Evolutionary conservation across 805 yeast species (phyloP), one percentile per base, ranked within the genome.

Genomic region (Zygosaccharomyces rouxii): DNA sequence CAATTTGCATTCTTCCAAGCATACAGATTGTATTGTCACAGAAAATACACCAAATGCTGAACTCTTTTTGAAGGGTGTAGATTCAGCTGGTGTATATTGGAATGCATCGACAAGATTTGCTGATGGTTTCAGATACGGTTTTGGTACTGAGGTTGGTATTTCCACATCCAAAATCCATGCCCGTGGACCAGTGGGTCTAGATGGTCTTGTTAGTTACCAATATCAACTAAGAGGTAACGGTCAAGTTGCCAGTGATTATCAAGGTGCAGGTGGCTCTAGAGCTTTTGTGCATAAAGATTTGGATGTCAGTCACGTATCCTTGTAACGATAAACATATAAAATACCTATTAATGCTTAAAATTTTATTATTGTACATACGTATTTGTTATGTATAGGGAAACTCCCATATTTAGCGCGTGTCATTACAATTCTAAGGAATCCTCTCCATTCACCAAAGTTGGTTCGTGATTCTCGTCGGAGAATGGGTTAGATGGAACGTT

Each of bases 141-240:
- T 95, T 65, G 99, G 99, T 46, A 85, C 99, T 5, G 99, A 94
- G 68, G 99, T 94, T 14, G 99, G 99, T 30, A 92, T 94, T 51
- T 85, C 96, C 42, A 94, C 99, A 39, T 90, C 92, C 64, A 94
- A 94, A 68, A 89, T 94, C 53, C 99, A 94, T 66, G 96, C 99
- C 7, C 79, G 99, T 61, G 99, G 99, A 2, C 99, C 99, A 13
- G 98, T 94, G 29, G 99, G 99, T 2, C 75, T 94, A 28, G 99
- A 94, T 64, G 99, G 99, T 1, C 75, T 94, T 56, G 95, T 92
- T 65, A 87, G 95, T 58, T 94, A 94, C 68, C 98, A 94, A 69
- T 94, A 94, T 66, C 94, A 89, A 65, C 71, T 94, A 53, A 79
- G 86, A 68, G 99, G 99, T 38, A 74, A 80, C 56, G 99, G 99